A percentile compares a stretch with the other conserved stretches of the same genome.
These are phyloP conservation scores for Colletotrichum eleusines DNA, from an alignment of 2,329 filamentous ascomycete species.

Conservation along the genomic window DNA sequence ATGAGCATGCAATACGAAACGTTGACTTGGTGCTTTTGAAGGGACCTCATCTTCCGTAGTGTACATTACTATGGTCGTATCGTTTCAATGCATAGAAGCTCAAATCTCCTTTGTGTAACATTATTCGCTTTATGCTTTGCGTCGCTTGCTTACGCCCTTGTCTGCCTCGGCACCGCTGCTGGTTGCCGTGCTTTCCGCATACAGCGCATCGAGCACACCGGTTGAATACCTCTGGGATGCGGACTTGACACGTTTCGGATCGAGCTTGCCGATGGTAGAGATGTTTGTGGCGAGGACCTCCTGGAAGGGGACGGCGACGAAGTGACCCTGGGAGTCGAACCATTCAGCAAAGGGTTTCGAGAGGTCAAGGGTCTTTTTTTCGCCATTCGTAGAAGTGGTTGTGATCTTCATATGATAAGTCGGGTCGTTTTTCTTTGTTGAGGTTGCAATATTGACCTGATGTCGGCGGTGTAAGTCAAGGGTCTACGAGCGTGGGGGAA, in stretches of 20 bases:
- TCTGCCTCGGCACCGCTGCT: conserved; percentile 50
- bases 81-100: not conserved
- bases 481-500: not conserved
- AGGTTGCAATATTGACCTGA: conserved; percentile 79
- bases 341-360: conserved; percentile 77
- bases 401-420: conserved; percentile 82
- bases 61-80: not conserved
- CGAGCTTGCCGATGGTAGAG: conserved; percentile 72
- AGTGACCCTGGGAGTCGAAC: conserved; percentile 80
- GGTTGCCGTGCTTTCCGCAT: conserved; percentile 50
- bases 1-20: not conserved
- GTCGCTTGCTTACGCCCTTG: conserved; percentile 60
- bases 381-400: conserved; percentile 57
- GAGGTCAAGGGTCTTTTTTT: conserved; percentile 63
- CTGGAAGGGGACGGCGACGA: conserved; percentile 83
- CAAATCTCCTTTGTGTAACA: not conserved
- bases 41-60: not conserved
- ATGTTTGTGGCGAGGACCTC: conserved; percentile 78
- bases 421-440: conserved; percentile 82
- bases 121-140: conserved; percentile 54
- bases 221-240: conserved; percentile 54
- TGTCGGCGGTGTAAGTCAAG: conserved; percentile 38
- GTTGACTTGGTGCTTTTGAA: not conserved
- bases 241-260: conserved; percentile 67
- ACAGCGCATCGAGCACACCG: conserved; percentile 62